Conservation (phyloP, 2,329 filamentous ascomycete genomes). For the Colletotrichum sp. region DNA sequence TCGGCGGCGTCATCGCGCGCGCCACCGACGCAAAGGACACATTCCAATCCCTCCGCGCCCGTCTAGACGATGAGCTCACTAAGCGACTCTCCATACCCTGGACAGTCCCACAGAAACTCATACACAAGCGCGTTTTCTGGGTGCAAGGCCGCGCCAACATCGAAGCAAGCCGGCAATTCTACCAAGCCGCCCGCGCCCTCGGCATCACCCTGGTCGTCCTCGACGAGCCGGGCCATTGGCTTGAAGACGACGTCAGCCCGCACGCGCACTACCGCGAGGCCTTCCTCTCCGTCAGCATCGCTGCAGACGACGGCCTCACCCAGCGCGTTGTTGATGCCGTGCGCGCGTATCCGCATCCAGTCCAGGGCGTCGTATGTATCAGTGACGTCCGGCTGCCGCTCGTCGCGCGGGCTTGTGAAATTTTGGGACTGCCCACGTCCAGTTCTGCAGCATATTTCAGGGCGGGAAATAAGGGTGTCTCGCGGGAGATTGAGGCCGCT, state of each 20-base stretch:
- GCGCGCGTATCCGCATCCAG: constrained; percentile 1
- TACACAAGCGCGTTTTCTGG: not conserved
- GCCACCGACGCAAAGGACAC: not conserved
- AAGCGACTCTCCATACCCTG: not conserved
- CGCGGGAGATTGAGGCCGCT: constrained; percentile 24
- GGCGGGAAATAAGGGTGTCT: constrained; percentile 34
- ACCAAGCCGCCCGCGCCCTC: constrained; percentile 26
- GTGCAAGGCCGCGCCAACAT: constrained; percentile 1
- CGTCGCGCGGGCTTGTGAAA: constrained; percentile 34
- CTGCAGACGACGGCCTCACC: constrained; percentile 27
- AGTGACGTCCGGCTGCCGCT: constrained; percentile 32
- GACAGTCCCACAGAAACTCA: not conserved
- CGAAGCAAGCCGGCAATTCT: not conserved
- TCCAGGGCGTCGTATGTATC: constrained; percentile 42
- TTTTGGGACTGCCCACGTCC: constrained; percentile 36
- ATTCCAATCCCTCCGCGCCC: not conserved
- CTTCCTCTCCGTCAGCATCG: constrained; percentile 35
- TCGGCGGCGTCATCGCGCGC: not conserved
- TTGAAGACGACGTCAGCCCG: constrained; percentile 29
- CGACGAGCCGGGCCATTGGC: constrained; percentile 42
- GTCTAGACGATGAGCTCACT: not conserved
- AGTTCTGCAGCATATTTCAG: constrained; percentile 28
- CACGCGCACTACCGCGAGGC: constrained; percentile 32
- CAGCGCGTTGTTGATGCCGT: constrained; percentile 34
- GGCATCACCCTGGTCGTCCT: constrained; percentile 40